These are phyloP conservation scores for Solioccasus polychromus DNA, from an alignment of 768 basidiomycete species.

Conservation along the genomic window DNA sequence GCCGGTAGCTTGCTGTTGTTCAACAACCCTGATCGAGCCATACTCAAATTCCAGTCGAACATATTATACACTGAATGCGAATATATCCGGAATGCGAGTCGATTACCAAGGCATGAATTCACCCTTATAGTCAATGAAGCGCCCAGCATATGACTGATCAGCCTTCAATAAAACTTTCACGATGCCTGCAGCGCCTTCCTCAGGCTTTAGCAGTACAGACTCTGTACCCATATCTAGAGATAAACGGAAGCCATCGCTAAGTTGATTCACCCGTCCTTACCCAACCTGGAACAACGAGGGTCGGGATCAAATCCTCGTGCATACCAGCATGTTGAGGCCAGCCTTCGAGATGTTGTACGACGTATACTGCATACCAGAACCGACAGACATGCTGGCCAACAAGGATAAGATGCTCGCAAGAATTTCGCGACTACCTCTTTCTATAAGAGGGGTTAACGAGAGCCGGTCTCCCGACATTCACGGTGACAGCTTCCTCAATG, in stretches of 20 bases:
- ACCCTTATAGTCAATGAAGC: conserved; percentile 32
- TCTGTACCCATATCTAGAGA: conserved; percentile 35
- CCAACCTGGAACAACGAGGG: conserved; percentile 39
- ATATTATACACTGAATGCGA: too few species aligned
- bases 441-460: conserved; percentile 36
- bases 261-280: conserved; percentile 38
- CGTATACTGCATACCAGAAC: conserved; percentile 25
- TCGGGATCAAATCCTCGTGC: conserved; percentile 32
- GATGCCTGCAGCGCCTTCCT: conserved; percentile 29
- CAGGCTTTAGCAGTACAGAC: conserved; percentile 26
- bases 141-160: conserved; percentile 28
- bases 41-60: too few species aligned
- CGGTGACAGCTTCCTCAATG: too few species aligned
- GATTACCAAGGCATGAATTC: conserved; percentile 31
- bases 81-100: too few species aligned
- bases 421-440: conserved; percentile 31
- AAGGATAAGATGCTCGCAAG: conserved; percentile 35
- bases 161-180: conserved; percentile 26
- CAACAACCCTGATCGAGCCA: too few species aligned
- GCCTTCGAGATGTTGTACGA: conserved; percentile 38
- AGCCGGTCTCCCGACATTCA: conserved; percentile 36
- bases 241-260: too few species aligned
- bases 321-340: conserved; percentile 39
- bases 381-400: conserved; percentile 33
- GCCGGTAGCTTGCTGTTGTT: too few species aligned